Percentiles rank a stretch among this genome's conserved stretches.
phyloP scores from a whole-genome alignment of 2,329 filamentous ascomycete genomes.

The Erysiphe neolycopersici region DNA sequence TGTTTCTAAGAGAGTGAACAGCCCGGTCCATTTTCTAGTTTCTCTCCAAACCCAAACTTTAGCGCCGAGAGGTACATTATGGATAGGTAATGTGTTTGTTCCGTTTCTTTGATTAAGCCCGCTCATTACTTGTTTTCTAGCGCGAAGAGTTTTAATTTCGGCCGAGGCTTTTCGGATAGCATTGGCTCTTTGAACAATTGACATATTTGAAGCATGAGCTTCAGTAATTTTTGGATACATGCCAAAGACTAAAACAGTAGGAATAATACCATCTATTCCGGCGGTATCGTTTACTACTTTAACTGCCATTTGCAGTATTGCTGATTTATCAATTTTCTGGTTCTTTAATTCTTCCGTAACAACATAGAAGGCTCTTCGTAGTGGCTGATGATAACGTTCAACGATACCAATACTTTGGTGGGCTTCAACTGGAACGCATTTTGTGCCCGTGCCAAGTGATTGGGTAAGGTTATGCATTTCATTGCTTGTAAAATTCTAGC shows the following conservation, averaged over 20 bases:
- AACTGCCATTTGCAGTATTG: not conserved
- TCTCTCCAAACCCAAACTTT: conserved; percentile 2
- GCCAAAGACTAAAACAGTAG: not conserved
- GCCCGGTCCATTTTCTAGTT: not conserved
- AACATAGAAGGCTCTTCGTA: conserved; percentile 1
- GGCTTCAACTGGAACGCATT: conserved; percentile 1
- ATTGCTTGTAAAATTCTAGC: conserved; percentile 2
- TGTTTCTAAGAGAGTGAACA: not conserved
- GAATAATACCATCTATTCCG: not conserved
- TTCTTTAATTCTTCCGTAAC: not conserved
- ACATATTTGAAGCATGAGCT: not conserved
- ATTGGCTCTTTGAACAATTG: not conserved
- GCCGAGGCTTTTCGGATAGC: conserved; percentile 1
- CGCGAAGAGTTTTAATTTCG: conserved; percentile 1
- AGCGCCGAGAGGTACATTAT: conserved; percentile 1
- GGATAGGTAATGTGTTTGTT: not conserved
- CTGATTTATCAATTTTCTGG: not conserved
- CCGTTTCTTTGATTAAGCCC: conserved; percentile 1
- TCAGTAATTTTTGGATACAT: not conserved
- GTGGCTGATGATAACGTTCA: not conserved
- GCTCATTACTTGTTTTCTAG: not conserved
- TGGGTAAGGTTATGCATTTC: conserved; percentile 1
- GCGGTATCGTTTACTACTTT: conserved; percentile 1
- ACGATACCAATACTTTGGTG: conserved; percentile 1
- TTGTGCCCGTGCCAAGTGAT: not conserved